Percentiles rank a stretch among this genome's conserved stretches.
Evolutionary conservation across 2,329 filamentous ascomycete species (phyloP).

Genomic region (Chaetomiaceae sp.): DNA sequence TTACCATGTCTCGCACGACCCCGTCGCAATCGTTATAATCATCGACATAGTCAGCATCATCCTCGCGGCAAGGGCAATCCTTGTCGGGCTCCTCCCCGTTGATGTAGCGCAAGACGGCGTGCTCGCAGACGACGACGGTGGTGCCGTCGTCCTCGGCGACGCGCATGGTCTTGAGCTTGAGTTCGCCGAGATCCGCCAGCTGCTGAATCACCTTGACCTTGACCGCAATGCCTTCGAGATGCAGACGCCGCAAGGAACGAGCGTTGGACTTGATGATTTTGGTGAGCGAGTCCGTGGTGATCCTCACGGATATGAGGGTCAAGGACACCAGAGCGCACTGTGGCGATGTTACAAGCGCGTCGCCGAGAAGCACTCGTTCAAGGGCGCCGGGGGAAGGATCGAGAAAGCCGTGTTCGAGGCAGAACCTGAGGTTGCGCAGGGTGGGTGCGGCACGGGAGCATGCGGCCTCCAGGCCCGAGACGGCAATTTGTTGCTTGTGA

Average conservation of each 20-base stretch:
- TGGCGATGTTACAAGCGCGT: neutral
- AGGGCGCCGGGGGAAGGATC: neutral
- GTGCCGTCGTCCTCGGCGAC: neutral
- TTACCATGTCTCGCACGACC: too few relatives aligned
- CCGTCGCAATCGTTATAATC: too few relatives aligned
- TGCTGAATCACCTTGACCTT: neutral
- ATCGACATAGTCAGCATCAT: too few relatives aligned
- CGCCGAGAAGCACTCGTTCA: neutral
- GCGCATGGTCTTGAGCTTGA: neutral
- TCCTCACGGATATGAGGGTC: neutral
- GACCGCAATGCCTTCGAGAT: neutral
- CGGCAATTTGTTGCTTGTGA: neutral
- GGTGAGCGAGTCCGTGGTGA: neutral
- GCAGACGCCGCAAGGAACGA: neutral
- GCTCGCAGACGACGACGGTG: neutral
- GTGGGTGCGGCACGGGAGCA: neutral
- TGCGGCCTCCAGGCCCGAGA: neutral
- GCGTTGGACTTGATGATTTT: neutral
- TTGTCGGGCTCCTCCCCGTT: neutral
- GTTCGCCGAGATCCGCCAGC: neutral
- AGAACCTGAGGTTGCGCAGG: neutral
- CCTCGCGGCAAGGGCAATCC: too few relatives aligned
- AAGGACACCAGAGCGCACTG: neutral
- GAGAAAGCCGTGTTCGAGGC: neutral
- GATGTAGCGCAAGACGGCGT: neutral